phyloP scores from a whole-genome alignment of 2,329 filamentous ascomycete species.

The Meredithiella fracta region DNA sequence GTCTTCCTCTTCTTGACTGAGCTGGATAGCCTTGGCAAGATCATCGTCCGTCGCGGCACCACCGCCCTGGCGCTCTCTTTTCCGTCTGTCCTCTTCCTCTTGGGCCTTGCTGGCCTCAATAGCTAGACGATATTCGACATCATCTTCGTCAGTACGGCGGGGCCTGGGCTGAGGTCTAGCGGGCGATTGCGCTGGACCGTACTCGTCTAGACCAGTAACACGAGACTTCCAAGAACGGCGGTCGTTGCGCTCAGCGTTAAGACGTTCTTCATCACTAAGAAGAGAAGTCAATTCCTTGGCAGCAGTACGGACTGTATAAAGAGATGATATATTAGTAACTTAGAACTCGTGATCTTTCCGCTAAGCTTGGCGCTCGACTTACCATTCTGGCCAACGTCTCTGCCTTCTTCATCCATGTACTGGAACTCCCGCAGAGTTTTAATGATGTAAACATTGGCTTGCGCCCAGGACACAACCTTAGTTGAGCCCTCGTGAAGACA shows the following conservation, averaged over 20 bases:
- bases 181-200: constrained; percentile 30
- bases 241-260: constrained; percentile 79
- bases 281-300: constrained; percentile 90
- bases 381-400: constrained; percentile 96
- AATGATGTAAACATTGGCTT: constrained; percentile 97
- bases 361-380: constrained; percentile 21
- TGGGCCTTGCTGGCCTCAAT: constrained; percentile 91
- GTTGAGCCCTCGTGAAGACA: constrained; percentile 95
- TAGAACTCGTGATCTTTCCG: no score
- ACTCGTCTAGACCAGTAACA: constrained; percentile 84
- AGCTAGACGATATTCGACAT: constrained; percentile 76
- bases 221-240: constrained; percentile 93
- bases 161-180: constrained; percentile 29
- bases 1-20: constrained; percentile 91
- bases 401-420: constrained; percentile 87
- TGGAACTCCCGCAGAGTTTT: constrained; percentile 96
- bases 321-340: constrained; percentile 1
- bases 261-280: constrained; percentile 81
- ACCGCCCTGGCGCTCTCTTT: constrained; percentile 41
- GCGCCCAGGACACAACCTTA: constrained; percentile 90
- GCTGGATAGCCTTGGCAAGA: constrained; percentile 80
- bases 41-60: constrained; percentile 51
- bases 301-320: constrained; percentile 62
- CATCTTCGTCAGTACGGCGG: constrained; percentile 56
- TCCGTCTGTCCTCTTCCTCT: constrained; percentile 74